Evolutionary conservation across 1,139 yeast species (phyloP).

Genomic region (Pichia sp.): DNA sequence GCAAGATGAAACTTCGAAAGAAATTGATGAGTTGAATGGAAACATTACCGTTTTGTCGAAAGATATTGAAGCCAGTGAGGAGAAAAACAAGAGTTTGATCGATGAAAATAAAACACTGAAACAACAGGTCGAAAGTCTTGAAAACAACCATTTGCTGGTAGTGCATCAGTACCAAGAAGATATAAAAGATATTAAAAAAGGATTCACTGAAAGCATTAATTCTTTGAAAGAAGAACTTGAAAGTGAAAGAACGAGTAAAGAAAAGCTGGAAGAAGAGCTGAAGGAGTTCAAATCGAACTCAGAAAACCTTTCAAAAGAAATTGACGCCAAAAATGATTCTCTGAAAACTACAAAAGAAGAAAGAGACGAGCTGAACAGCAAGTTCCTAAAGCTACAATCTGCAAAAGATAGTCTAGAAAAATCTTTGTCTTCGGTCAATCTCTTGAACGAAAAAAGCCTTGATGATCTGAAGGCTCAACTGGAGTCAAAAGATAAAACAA

Average conservation of each 20-base stretch:
- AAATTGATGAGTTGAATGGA: conserved; percentile 18
- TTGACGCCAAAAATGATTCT: neutral
- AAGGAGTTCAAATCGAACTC: neutral
- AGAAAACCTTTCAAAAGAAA: neutral
- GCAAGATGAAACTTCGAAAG: conserved; percentile 21
- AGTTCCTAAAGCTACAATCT: neutral
- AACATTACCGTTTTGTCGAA: conserved; percentile 24
- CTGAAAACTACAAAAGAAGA: neutral
- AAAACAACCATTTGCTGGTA: conserved; percentile 1
- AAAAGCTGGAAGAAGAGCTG: neutral
- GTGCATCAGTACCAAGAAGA: conserved; percentile 6
- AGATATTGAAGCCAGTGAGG: conserved; percentile 25
- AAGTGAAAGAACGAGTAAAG: neutral
- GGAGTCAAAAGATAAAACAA: neutral
- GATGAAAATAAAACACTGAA: conserved; percentile 8
- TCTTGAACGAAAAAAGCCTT: neutral
- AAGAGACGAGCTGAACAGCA: neutral
- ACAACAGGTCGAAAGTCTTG: conserved; percentile 6
- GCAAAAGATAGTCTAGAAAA: neutral
- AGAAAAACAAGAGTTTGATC: conserved; percentile 19
- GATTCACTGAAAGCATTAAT: neutral
- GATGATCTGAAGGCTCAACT: neutral
- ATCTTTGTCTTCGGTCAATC: neutral
- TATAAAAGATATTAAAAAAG: conserved; percentile 1
- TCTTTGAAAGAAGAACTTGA: conserved; percentile 1